These are phyloP conservation scores for Plasmodium vinckei DNA, from an alignment of 169 alveolate genomes.

Conservation along the genomic window DNA sequence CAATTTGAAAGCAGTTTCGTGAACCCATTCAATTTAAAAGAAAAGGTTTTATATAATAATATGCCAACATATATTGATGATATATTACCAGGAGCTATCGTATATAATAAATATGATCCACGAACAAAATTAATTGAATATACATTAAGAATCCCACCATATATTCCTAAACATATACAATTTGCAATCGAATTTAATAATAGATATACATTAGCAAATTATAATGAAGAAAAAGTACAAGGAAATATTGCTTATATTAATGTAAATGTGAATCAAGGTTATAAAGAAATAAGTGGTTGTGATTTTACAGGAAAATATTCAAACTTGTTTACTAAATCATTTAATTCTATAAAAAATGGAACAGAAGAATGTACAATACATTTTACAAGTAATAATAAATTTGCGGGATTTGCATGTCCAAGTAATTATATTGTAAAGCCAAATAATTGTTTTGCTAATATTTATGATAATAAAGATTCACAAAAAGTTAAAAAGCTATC, in stretches of 20 bases:
- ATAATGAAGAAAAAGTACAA: background rate
- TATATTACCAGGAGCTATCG: conserved; percentile 52
- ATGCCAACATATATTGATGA: conserved; percentile 38
- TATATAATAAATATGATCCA: conserved; percentile 9
- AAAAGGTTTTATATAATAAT: conserved; percentile 25
- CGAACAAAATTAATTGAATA: conserved; percentile 26
- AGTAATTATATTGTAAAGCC: conserved; percentile 21
- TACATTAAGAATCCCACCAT: conserved; percentile 63
- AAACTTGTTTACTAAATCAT: conserved; percentile 22
- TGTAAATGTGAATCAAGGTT: conserved; percentile 30
- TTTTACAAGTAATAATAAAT: conserved; percentile 16
- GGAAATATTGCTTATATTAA: conserved; percentile 16
- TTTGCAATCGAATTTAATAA: conserved; percentile 49
- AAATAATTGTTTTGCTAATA: conserved; percentile 22
- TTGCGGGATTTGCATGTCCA: conserved; percentile 70
- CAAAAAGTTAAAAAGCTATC: conserved; percentile 22
- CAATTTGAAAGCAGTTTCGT: conserved; percentile 6
- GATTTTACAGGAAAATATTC: conserved; percentile 59
- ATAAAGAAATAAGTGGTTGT: conserved; percentile 52
- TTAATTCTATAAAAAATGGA: conserved; percentile 6
- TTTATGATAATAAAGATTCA: conserved; percentile 29
- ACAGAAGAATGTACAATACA: conserved; percentile 14
- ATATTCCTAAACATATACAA: conserved; percentile 17
- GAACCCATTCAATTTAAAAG: conserved; percentile 53
- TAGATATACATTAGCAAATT: background rate